These are phyloP conservation scores for Leccinum variicolor DNA, from an alignment of 768 basidiomycete species.

Conservation along the genomic window DNA sequence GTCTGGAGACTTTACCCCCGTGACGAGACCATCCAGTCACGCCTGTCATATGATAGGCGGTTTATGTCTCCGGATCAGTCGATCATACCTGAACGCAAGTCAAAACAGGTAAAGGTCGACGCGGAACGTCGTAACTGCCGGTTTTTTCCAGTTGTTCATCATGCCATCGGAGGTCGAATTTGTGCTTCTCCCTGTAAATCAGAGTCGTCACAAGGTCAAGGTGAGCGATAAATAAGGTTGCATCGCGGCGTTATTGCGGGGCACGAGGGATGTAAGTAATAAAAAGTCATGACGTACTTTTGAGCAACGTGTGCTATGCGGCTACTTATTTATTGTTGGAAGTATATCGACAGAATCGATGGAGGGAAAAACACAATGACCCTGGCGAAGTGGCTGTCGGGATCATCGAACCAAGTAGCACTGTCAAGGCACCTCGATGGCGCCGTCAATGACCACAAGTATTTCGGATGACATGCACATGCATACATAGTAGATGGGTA, in stretches of 20 bases:
- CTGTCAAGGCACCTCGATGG: neutral
- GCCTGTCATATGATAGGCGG: no score
- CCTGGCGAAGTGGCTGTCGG: neutral
- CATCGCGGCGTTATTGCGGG: neutral
- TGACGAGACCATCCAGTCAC: no score
- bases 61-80: no score
- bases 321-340: neutral
- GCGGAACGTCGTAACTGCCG: neutral
- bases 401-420: neutral
- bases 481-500: neutral
- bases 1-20: no score
- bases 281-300: neutral
- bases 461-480: neutral
- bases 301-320: neutral
- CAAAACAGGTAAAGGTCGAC: neutral
- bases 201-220: neutral
- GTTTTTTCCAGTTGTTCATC: neutral
- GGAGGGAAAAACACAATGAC: neutral
- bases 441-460: neutral
- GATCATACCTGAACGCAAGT: neutral
- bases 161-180: neutral
- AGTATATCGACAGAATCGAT: neutral
- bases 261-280: neutral
- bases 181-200: neutral
- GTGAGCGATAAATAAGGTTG: neutral